phyloP scores from a whole-genome alignment of 1,139 yeast species.

The Pichia inconspicua region DNA sequence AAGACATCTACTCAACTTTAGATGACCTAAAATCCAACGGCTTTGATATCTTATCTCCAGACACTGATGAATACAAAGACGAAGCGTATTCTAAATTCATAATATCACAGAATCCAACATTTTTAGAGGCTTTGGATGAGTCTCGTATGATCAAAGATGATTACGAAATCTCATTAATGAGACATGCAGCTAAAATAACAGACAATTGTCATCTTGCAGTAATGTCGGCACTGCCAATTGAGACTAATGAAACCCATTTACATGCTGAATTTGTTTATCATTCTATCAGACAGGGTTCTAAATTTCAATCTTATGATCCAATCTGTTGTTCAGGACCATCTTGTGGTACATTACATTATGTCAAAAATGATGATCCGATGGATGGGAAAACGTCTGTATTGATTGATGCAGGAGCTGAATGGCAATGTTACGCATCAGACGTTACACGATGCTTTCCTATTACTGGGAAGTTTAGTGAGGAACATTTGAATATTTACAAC shows the following conservation, averaged over 20 bases:
- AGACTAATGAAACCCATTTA: constrained; percentile 78
- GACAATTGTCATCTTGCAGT: constrained; percentile 87
- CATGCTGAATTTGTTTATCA: constrained; percentile 95
- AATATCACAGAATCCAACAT: constrained; percentile 36
- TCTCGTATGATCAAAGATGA: constrained; percentile 77
- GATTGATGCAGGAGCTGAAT: constrained; percentile 96
- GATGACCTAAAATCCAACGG: constrained; percentile 2
- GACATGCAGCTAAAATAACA: constrained; percentile 73
- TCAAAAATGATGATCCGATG: constrained; percentile 55
- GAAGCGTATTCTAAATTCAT: constrained; percentile 30
- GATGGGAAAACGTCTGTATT: constrained; percentile 55
- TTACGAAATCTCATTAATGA: constrained; percentile 68
- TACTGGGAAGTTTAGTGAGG: constrained; percentile 80
- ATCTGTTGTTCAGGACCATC: constrained; percentile 91
- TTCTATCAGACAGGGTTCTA: constrained; percentile 88
- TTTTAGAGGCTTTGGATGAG: constrained; percentile 78
- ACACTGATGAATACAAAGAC: constrained; percentile 34
- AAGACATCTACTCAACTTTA: constrained; percentile 33
- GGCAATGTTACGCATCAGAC: constrained; percentile 88
- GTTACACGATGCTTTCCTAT: constrained; percentile 95
- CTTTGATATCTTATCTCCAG: constrained; percentile 36
- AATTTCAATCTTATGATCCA: constrained; percentile 84
- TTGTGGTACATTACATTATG: constrained; percentile 87
- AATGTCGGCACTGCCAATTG: constrained; percentile 88
- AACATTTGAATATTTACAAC: constrained; percentile 74